Evolutionary conservation across 2,329 filamentous ascomycete species (phyloP), one percentile per base, ranked within the genome.

Genomic region (Fusarium pilosicola): DNA sequence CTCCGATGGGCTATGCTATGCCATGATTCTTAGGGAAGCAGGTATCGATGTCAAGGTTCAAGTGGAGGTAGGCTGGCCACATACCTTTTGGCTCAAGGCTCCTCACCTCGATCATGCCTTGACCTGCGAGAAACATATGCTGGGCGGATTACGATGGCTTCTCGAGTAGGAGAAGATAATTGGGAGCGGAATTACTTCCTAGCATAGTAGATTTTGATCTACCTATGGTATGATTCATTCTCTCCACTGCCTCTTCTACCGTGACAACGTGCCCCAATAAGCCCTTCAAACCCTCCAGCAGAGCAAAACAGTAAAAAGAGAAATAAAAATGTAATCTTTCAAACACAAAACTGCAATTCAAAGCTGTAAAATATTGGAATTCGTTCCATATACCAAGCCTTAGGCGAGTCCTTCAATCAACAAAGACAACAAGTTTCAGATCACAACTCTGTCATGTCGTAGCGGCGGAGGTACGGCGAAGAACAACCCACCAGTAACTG

Each of bases 81-180:
- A 88, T 79, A 88, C 86, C 13, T 88, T 87, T 74, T 88, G 87
- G 86, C 75, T 88, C 65, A 84, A 78, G 83, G 75, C 83, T 26
- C 85, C 84, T 39, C 77, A 82, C 63, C 73, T 87, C 74, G 75
- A 81, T 18, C 78, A 81, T 72, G 83, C 85, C 11, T 72, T 83
- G 22, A 74, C 80, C 70, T 85, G 83, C 14, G 86, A 88, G 55
- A 74, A 71, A 70, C 80, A 80, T 48, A 84, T 86, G 81, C 36
- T 86, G 24, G 71, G 80, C 18, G 85, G 84, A 1, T 62, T 86
- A 58, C 77, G 75, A 30, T 86, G 85, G 85, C 70, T 86, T 70
- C 39, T 83, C 13, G 28, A n/a, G 30, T 55, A 51, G 24, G 14
- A 41, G 20, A 28, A 41, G 36, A 28, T n/a, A 18, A 7, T n/a